Base-by-base conservation (phyloP, 2,329 filamentous ascomycete species). In the Alternaria solani region DNA sequence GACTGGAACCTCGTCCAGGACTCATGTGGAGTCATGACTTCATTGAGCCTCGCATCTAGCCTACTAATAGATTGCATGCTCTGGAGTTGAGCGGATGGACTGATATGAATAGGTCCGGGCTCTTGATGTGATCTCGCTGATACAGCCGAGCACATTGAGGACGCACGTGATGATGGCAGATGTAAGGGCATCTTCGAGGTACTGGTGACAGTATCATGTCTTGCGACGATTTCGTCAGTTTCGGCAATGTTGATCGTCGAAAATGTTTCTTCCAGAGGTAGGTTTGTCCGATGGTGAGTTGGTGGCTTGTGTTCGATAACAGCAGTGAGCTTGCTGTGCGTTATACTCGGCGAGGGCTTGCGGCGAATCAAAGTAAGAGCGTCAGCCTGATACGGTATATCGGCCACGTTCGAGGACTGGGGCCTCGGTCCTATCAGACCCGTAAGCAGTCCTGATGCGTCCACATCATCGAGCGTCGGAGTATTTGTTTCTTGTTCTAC, bases 11-110 rank as follows among this genome's bases (percentile, higher is more conserved):
- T 34, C 2, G 36, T 39, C 43, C 42, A 56, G 4, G 51, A 32
- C 7, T 28, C 36, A 16, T 43, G 12, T 7, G 28, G 36, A 30
- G 12, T 39, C 9, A 41, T 30, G 26, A 25, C 36, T 51, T 38
- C 49, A 34, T 34, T 20, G 3, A 62, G 36, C 23, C 30, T 48
- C 16, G 36, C 36, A 34, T 57, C 41, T 14, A 51, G 51, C 16
- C 59, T 42, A 8, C 52, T 55, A 12, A 62, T 48, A 7, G 51
- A 59, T 51, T 62, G 60, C 60, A 62, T 62, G 12, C 43, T 62
- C 42, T 59, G 46, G 16, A 62, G 60, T 16, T 62, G 56, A 12
- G 52, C 25, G 9, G 60, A 62, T 4, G 56, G 60, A 16, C 18
- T 52, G 4, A 62, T 59, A 18, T 59, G 38, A 11, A 62, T 62